These are phyloP conservation scores for Candida awuae DNA, from an alignment of 805 yeast genomes.

Conservation along the genomic window DNA sequence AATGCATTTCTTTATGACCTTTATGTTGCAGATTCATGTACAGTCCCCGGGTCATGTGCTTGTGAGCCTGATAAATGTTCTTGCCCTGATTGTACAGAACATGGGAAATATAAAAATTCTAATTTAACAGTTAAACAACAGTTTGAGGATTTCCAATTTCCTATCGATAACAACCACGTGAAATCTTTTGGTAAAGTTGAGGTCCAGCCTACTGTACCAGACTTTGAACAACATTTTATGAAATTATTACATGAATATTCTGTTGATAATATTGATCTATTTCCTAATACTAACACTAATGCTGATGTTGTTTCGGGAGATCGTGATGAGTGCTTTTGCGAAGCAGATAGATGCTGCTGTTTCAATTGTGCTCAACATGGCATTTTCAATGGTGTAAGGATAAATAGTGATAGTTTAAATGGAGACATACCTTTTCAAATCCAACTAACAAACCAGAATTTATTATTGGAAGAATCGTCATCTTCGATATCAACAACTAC, in stretches of 20 bases:
- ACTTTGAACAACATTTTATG: conserved; percentile 11
- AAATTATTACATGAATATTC: conserved; percentile 2
- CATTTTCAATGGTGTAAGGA: conserved; percentile 25
- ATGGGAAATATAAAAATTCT: conserved; percentile 13
- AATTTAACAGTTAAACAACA: conserved; percentile 13
- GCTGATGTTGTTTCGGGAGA: not conserved
- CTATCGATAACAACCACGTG: conserved; percentile 4
- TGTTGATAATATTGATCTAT: not conserved
- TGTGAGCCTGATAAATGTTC: conserved; percentile 27
- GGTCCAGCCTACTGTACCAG: conserved; percentile 15
- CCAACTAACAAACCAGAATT: conserved; percentile 5
- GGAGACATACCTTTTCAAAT: conserved; percentile 4
- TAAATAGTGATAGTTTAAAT: conserved; percentile 21
- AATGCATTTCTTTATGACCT: conserved; percentile 22
- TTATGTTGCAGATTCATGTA: conserved; percentile 27
- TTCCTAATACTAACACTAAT: not conserved
- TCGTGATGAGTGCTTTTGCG: conserved; percentile 25
- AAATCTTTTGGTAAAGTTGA: conserved; percentile 22
- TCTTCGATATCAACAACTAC: conserved; percentile 3
- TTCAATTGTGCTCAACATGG: conserved; percentile 30
- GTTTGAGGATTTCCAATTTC: conserved; percentile 14
- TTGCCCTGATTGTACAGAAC: conserved; percentile 28
- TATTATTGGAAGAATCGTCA: conserved; percentile 1
- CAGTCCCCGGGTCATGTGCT: conserved; percentile 29
- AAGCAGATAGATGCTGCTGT: conserved; percentile 28